These are phyloP conservation scores for Cladosporium velox DNA, from an alignment of 2,329 filamentous ascomycete species.

Conservation along the genomic window DNA sequence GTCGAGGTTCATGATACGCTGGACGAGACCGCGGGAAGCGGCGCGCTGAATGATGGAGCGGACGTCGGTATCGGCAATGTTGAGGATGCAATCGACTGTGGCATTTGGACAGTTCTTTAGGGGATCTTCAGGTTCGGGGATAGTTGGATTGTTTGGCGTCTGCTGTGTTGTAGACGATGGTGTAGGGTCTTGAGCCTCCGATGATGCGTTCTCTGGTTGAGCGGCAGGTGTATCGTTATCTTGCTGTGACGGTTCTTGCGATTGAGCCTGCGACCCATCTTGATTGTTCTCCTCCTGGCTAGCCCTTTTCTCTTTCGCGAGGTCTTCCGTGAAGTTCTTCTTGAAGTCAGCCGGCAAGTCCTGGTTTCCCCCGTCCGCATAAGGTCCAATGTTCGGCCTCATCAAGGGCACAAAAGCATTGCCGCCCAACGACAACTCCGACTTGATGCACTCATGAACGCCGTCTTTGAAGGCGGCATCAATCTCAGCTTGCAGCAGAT, in stretches of 20 bases:
- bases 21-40: slow-evolving; percentile 49
- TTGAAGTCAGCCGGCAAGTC: slow-evolving; percentile 36
- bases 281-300: not conserved
- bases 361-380: slow-evolving; percentile 32
- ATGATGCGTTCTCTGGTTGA: not conserved
- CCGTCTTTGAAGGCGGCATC: slow-evolving; percentile 3
- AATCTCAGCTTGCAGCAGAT: slow-evolving; percentile 7
- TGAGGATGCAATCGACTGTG: slow-evolving; percentile 29
- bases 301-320: slow-evolving; percentile 16
- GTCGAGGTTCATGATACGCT: slow-evolving; percentile 47
- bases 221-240: not conserved
- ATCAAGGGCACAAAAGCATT: slow-evolving; percentile 30
- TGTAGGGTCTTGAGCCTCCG: not conserved
- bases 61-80: slow-evolving; percentile 39
- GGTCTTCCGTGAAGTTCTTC: slow-evolving; percentile 23
- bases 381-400: slow-evolving; percentile 34
- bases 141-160: not conserved
- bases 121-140: not conserved
- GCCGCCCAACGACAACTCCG: slow-evolving; percentile 29
- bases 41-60: slow-evolving; percentile 50
- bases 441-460: slow-evolving; percentile 28
- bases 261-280: not conserved
- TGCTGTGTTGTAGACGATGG: not conserved
- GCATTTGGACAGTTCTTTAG: slow-evolving; percentile 27
- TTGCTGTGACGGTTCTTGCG: not conserved